Percentiles rank a stretch among this genome's conserved stretches.
Evolutionary conservation across 225 moss, liverwort and hornwort species (phyloP).

Genomic region (Thuidium tamariscinum): DNA sequence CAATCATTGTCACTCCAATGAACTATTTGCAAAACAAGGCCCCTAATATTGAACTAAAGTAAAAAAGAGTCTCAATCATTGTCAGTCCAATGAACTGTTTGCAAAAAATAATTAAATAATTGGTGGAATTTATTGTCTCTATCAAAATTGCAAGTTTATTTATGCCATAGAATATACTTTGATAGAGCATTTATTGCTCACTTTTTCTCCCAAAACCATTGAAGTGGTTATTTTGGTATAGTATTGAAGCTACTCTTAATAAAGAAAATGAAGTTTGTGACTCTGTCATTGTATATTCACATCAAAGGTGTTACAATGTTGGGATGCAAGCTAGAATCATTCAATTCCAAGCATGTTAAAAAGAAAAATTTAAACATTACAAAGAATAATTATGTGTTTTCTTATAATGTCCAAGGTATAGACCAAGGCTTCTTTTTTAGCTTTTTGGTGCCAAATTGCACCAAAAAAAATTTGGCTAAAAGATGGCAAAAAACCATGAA

Average conservation of each 20-base stretch:
- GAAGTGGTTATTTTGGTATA: rapidly evolving
- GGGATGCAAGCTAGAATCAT: rapidly evolving
- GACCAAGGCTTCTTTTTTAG: too few relatives aligned
- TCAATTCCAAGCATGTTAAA: background rate
- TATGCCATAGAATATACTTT: rapidly evolving
- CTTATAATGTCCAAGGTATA: background rate
- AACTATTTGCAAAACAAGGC: too few relatives aligned
- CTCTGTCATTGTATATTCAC: rapidly evolving
- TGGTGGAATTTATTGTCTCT: rapidly evolving
- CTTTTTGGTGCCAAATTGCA: too few relatives aligned
- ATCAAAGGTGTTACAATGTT: rapidly evolving
- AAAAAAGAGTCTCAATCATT: background rate
- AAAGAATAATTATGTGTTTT: rapidly evolving
- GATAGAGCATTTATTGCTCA: background rate
- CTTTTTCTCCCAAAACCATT: rapidly evolving
- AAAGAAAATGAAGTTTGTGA: rapidly evolving
- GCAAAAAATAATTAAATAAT: rapidly evolving
- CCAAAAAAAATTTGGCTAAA: too few relatives aligned
- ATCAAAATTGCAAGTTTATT: rapidly evolving
- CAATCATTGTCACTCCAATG: too few relatives aligned
- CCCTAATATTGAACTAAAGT: too few relatives aligned
- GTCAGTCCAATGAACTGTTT: too few relatives aligned
- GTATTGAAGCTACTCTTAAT: rapidly evolving
- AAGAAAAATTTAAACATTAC: too few relatives aligned
- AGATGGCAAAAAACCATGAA: too few relatives aligned